Conservation (phyloP, 2,329 filamentous ascomycete genomes). For the Dactylellina drechsleri region DNA sequence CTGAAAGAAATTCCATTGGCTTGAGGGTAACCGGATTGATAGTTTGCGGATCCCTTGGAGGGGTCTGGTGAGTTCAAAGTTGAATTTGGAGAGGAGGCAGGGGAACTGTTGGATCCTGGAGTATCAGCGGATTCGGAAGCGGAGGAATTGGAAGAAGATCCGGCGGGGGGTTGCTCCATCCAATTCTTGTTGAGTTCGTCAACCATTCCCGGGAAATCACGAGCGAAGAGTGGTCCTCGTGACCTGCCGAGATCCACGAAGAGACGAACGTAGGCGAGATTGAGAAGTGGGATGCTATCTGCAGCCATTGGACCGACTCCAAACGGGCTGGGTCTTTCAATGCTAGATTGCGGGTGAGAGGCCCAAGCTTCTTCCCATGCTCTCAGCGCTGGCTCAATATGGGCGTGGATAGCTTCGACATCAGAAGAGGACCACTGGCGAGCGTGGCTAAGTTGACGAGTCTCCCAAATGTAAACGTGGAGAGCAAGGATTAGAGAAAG, state of each 20-base stretch:
- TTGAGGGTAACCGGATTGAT: conserved; percentile 53
- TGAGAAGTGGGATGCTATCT: conserved; percentile 88
- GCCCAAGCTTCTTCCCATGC: conserved; percentile 96
- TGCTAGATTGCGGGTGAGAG: conserved; percentile 82
- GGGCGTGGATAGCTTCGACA: conserved; percentile 93
- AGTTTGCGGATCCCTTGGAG: conserved; percentile 56
- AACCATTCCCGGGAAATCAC: conserved; percentile 91
- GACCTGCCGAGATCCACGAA: conserved; percentile 93
- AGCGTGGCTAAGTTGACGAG: conserved; percentile 82
- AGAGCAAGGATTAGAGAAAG: conserved; percentile 91
- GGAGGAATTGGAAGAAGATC: conserved; percentile 63
- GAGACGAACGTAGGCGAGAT: conserved; percentile 89
- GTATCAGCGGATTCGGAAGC: conserved; percentile 60
- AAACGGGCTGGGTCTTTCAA: conserved; percentile 85
- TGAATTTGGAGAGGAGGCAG: conserved; percentile 58
- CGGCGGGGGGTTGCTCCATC: conserved; percentile 75
- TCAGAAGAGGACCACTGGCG: conserved; percentile 90
- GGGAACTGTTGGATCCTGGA: conserved; percentile 58
- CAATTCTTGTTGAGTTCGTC: conserved; percentile 82
- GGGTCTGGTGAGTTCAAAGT: conserved; percentile 57
- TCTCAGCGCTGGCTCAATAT: conserved; percentile 91
- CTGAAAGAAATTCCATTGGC: conserved; percentile 69
- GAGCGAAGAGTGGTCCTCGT: conserved; percentile 93
- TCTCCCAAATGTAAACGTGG: conserved; percentile 99
- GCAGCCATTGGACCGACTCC: conserved; percentile 84